A percentile compares a stretch with the other conserved stretches of the same genome.
Conservation (phyloP, 169 alveolate genomes). For the Cryptosporidium canis region DNA sequence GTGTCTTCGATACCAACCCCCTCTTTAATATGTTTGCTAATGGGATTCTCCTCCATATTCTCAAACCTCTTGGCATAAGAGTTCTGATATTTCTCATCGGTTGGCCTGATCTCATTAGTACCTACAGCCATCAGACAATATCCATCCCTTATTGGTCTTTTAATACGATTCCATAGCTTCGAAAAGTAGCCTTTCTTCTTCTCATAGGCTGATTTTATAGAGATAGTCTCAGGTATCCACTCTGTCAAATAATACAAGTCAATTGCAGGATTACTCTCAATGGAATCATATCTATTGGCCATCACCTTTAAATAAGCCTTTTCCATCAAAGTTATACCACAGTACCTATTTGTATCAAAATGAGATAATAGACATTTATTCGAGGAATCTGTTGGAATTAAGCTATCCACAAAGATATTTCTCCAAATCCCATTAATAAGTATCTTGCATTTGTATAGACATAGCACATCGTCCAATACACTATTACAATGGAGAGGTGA, state of each 20-base stretch:
- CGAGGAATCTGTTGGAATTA: constrained; percentile 85
- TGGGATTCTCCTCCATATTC: background rate
- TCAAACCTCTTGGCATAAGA: background rate
- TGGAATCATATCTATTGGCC: constrained; percentile 89
- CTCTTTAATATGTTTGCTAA: background rate
- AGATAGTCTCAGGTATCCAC: constrained; percentile 92
- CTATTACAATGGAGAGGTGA: background rate
- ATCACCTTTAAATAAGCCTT: constrained; percentile 90
- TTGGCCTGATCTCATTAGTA: constrained; percentile 19
- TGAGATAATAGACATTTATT: constrained; percentile 87
- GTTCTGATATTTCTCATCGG: background rate
- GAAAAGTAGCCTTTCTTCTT: constrained; percentile 4
- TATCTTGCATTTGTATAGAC: constrained; percentile 86
- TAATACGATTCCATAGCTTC: constrained; percentile 41
- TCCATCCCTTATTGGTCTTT: constrained; percentile 21
- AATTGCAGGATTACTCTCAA: constrained; percentile 92
- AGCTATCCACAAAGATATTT: constrained; percentile 90
- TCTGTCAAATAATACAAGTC: constrained; percentile 92
- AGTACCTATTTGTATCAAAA: constrained; percentile 83
- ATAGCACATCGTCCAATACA: constrained; percentile 71
- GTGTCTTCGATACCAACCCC: background rate
- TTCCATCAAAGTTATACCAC: constrained; percentile 92
- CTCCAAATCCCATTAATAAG: constrained; percentile 90
- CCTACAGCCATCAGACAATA: constrained; percentile 47
- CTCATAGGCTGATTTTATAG: constrained; percentile 76